phyloP scores from a whole-genome alignment of 1,284 basidiomycete species.

The Bjerkandera adusta region DNA sequence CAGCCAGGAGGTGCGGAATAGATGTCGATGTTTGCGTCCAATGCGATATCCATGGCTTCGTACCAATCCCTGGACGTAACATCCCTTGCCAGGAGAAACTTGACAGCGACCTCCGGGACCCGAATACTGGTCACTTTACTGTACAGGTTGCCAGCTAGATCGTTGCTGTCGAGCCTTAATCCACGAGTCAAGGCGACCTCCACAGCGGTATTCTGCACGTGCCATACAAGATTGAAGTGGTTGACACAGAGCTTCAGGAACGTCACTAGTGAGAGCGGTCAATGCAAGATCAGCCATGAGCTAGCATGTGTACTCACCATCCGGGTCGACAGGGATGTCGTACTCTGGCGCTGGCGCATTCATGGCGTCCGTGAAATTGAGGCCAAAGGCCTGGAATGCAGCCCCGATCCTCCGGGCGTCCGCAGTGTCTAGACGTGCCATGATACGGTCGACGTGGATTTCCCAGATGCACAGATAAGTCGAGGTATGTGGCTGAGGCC shows the following conservation, averaged over 20 bases:
- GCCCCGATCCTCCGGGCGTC: slow-evolving; percentile 54
- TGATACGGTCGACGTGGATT: slow-evolving; percentile 62
- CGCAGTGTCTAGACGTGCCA: slow-evolving; percentile 53
- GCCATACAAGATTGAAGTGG: slow-evolving; percentile 54
- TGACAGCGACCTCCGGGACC: slow-evolving; percentile 46
- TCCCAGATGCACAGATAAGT: slow-evolving; percentile 94
- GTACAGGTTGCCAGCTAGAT: slow-evolving; percentile 66
- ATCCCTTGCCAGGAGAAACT: slow-evolving; percentile 43
- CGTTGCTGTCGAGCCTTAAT: slow-evolving; percentile 67
- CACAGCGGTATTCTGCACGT: slow-evolving; percentile 49
- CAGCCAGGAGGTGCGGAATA: slow-evolving; percentile 67
- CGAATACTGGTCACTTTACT: slow-evolving; percentile 57
- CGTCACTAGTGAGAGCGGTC: slow-evolving; percentile 47
- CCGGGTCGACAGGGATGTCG: slow-evolving; percentile 62
- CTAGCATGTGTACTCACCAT: slow-evolving; percentile 50
- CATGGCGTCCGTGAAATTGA: slow-evolving; percentile 72
- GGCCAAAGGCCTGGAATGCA: slow-evolving; percentile 55
- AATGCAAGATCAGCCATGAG: not conserved
- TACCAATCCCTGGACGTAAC: slow-evolving; percentile 55
- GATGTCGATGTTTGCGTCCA: slow-evolving; percentile 64
- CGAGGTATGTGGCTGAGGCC: slow-evolving; percentile 78
- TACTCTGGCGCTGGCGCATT: slow-evolving; percentile 82
- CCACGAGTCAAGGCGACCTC: slow-evolving; percentile 60
- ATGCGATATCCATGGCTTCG: slow-evolving; percentile 56
- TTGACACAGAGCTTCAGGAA: slow-evolving; percentile 65